Base-by-base conservation (phyloP, 805 yeast species). In the Metschnikowia henanensis region DNA sequence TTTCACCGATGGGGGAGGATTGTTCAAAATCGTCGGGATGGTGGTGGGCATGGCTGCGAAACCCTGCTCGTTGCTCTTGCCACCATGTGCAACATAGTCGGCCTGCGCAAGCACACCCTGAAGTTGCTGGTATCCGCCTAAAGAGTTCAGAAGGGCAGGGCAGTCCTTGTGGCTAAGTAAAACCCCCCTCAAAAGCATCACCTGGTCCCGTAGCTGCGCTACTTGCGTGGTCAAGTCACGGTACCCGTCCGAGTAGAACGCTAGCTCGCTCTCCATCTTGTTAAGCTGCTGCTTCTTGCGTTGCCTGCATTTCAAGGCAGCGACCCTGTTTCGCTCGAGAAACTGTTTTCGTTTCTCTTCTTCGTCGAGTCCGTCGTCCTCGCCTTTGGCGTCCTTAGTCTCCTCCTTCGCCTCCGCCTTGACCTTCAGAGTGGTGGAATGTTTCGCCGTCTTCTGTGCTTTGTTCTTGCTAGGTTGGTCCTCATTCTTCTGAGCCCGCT, bases 231-330 rank as follows among this genome's bases (percentile, higher is more conserved):
- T 75, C 39, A 90, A 64, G 31, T 79, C 79, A 18, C 84, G 78
- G 63, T 87, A 89, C 49, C 90, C 91, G 9, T 73, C 63, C 15
- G 86, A 75, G 60, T 82, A 88, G 55, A 78, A 82, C 34, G 80
- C 75, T 41, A 89, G 73, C 60, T 90, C 95, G 36, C 75, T 80
- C 61, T 90, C 95, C 79, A 94, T 84, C 53, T 84, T 85, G 45
- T 79, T 82, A 26, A 90, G 78, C 73, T 85, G 84, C 60, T 87
- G 89, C 70, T 94, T 94, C 73, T 94, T 94, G 45, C 97, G 79
- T 65, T 87, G 95, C 47, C 99, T 79, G 71, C 98, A 94, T 61
- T 90, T 91, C 19, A 94, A 81, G 0, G 99, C 99, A 0, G 99
- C 99, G 8, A 94, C 80, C 45, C 99, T 76, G 64, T 94, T 94